Percentiles rank a stretch among this genome's conserved stretches.
Evolutionary conservation across 176 grass and related monocot genomes (phyloP).

Genomic region (Tillandsia fasciculata): DNA sequence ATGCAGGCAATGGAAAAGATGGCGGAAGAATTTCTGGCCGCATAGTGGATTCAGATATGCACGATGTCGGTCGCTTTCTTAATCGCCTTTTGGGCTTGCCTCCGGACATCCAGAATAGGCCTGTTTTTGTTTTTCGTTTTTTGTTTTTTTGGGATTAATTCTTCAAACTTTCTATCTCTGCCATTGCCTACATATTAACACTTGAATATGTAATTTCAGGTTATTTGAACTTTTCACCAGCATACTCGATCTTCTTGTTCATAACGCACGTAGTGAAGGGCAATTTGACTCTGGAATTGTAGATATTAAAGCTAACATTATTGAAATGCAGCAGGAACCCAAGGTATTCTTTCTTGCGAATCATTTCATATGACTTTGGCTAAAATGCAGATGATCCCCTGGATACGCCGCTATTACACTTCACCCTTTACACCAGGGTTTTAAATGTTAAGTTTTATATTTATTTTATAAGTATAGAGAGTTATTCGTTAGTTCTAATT

Average conservation of each 20-base stretch:
- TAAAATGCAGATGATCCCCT: too few relatives aligned
- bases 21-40: slow-evolving; percentile 68
- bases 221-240: slow-evolving; percentile 88
- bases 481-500: too few relatives aligned
- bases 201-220: slow-evolving; percentile 38
- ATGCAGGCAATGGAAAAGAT: slow-evolving; percentile 70
- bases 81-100: slow-evolving; percentile 88
- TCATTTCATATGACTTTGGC: background rate
- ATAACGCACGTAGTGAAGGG: slow-evolving; percentile 86
- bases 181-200: background rate
- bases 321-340: slow-evolving; percentile 74
- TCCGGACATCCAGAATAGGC: slow-evolving; percentile 89
- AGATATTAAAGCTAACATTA: slow-evolving; percentile 87
- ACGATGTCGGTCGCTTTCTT: slow-evolving; percentile 95
- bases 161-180: background rate
- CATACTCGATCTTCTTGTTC: slow-evolving; percentile 72
- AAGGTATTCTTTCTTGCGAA: slow-evolving; percentile 31
- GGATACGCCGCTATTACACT: too few relatives aligned
- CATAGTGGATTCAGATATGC: slow-evolving; percentile 94
- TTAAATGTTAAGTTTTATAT: background rate
- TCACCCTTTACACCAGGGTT: background rate
- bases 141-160: background rate
- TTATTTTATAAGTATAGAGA: too few relatives aligned
- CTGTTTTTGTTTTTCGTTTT: slow-evolving; percentile 11
- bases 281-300: slow-evolving; percentile 97